These are phyloP conservation scores for Rhodotorula graminis DNA, from an alignment of 768 basidiomycete genomes.

Conservation along the genomic window DNA sequence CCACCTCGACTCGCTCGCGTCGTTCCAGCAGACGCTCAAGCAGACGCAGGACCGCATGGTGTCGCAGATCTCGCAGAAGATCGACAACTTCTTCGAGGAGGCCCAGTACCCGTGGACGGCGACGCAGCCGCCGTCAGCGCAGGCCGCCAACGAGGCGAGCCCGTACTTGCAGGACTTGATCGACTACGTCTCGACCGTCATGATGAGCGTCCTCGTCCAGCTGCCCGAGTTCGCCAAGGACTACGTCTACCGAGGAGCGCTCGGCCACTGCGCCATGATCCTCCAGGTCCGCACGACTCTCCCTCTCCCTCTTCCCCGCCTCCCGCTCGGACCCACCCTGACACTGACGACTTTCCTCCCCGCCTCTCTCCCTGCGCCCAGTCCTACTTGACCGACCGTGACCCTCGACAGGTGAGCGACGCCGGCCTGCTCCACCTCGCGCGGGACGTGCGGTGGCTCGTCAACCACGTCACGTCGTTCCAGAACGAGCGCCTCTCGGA, in stretches of 20 bases:
- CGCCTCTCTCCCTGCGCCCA: neutral
- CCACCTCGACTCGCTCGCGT: constrained; percentile 45
- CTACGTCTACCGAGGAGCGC: constrained; percentile 78
- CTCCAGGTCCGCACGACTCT: constrained; percentile 87
- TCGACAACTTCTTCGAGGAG: constrained; percentile 91
- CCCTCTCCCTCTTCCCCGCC: neutral
- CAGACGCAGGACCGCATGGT: constrained; percentile 72
- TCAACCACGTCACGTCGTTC: constrained; percentile 27
- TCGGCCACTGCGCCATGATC: constrained; percentile 79
- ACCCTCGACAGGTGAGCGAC: constrained; percentile 36
- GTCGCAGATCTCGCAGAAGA: constrained; percentile 76
- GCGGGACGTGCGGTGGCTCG: constrained; percentile 41
- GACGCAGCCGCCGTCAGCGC: constrained; percentile 50
- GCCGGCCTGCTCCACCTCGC: constrained; percentile 33
- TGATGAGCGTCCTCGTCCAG: constrained; percentile 67
- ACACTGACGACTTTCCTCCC: too few relatives aligned
- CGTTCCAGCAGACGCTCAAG: constrained; percentile 66
- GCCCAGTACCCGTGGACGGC: constrained; percentile 93
- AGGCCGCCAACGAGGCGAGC: constrained; percentile 58
- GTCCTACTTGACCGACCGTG: constrained; percentile 40
- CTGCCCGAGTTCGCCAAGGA: constrained; percentile 71
- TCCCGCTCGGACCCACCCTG: too few relatives aligned
- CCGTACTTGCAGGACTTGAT: constrained; percentile 91
- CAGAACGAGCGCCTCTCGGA: constrained; percentile 28
- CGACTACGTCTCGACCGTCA: constrained; percentile 92